Evolutionary conservation across 495 filamentous ascomycete species (phyloP), one percentile per base, ranked within the genome.

Genomic region (Penicillium coffeae): DNA sequence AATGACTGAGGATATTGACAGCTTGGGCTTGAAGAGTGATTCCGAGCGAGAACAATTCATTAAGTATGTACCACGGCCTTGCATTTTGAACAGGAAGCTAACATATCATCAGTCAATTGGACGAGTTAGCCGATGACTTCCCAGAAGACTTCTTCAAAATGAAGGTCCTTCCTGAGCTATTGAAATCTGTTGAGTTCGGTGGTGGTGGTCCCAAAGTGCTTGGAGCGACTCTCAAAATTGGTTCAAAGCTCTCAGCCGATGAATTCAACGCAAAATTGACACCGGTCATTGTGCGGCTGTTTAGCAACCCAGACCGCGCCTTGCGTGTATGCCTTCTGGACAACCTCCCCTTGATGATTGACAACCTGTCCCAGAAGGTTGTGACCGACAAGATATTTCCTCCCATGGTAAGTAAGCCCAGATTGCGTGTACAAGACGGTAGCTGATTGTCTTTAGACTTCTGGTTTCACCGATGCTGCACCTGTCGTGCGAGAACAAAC

Each of bases 331-430:
- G 89, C 60, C 70, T 98, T 39, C 71, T 98, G 45, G 90, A 97
- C 61, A 93, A 88, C 59, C 67, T 98, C 19, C 88, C 90, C 2
- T 62, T 80, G 16, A 96, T 98, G 89, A 93, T 96, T 58, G 89
- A 95, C 53, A 84, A 88, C 54, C 71, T 98, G 22, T 76, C 91
- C 12, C 89, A 91, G 60, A 96, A 90, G 69, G 73, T 88, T 42
- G 89, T 98, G 47, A 96, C 91, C 58, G 90, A 96, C 62, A 96
- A 90, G 65, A 94, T 98, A 43, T 98, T 95, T 61, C 93, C 93
- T 16, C 86, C 93, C 56, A 87, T 97, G 77, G 89, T 89, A 65
- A 55, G 65, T 50, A 5, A 8, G 10, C 40, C 3, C 16, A 1
- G 14, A 21, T 13, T 22, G 9, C 2, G 21, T 8, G 10, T 30